These are phyloP conservation scores for Penicillium italicum DNA, from an alignment of 2,329 filamentous ascomycete genomes.

Conservation along the genomic window DNA sequence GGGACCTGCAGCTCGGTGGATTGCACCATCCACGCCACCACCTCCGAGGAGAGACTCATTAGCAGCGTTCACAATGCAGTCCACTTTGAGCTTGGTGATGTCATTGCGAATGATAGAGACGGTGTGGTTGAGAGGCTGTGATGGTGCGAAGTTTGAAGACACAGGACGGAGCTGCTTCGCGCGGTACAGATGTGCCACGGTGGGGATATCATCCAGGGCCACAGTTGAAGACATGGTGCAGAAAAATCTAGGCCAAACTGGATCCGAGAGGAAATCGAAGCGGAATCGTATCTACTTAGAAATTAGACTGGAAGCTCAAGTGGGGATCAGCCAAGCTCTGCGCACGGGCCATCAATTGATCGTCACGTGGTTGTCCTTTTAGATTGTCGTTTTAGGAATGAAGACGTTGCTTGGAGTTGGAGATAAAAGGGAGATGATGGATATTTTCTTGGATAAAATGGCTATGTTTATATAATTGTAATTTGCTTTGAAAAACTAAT, in stretches of 20 bases:
- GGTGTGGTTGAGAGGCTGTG: slow-evolving; percentile 48
- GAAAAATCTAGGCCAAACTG: neutral
- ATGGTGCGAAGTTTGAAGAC: slow-evolving; percentile 37
- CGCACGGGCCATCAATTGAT: neutral
- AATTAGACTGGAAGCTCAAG: neutral
- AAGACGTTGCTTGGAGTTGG: no score
- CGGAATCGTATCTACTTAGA: neutral
- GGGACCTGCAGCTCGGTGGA: slow-evolving; percentile 76
- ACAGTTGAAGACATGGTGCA: slow-evolving; percentile 23
- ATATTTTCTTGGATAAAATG: neutral
- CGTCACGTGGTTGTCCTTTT: neutral
- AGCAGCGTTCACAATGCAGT: slow-evolving; percentile 90
- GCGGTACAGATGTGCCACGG: slow-evolving; percentile 61
- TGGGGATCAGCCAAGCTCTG: neutral
- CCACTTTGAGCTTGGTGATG: slow-evolving; percentile 74
- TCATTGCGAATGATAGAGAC: slow-evolving; percentile 70
- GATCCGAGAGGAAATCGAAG: neutral
- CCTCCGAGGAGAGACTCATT: slow-evolving; percentile 76
- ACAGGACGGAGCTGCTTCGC: slow-evolving; percentile 46
- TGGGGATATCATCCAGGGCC: slow-evolving; percentile 38
- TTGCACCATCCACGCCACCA: slow-evolving; percentile 86
- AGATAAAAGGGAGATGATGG: no score
- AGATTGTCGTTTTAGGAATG: neutral
- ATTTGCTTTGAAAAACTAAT: neutral
- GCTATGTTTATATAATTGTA: no score